Base-by-base conservation (phyloP, 148 eudicot genomes). In the Chenopodium berlandieri region DNA sequence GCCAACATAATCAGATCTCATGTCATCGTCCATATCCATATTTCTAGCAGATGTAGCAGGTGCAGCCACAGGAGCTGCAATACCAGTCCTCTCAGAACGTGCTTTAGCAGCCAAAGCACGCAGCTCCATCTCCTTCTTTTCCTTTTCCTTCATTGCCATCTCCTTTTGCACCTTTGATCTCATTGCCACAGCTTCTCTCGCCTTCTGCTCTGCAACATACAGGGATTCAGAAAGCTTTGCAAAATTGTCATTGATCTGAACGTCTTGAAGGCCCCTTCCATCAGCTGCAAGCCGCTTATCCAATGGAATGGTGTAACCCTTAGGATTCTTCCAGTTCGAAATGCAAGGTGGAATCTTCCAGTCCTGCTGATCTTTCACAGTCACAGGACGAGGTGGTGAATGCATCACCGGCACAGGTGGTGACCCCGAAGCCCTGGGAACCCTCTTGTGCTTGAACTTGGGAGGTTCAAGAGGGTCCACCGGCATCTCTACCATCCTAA, bases 261-360 rank as follows among this genome's bases (percentile, higher is more conserved):
- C 94, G 62, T 93, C 94, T 56, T 93, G 94, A 64, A 91, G 91
- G 46, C 97, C 94, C 81, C 97, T 91, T 69, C 98, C 98, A 88
- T 94, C 98, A 1, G 94, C 98, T 12, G 97, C 95, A 74, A 94
- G 82, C 37, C 98, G 91, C 84, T 91, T 94, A 75, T 94, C 97
- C 19, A 94, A 88, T 4, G 98, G 98, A 69, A 94, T 94, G 0
- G 97, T 91, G 74, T 92, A 94, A 74, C 97, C 98, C 84, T 94
- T 94, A 0, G 98, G 94, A 66, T 91, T 94, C 89, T 94, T 94
- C 98, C 97, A 94, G 82, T 94, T 94, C 0, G 98, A 94, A 75
- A 92, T 91, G 66, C 98, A 94, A 22, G 98, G 98, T 7, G 97
- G 98, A 32, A 94, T 91, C 60, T 94, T 94, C 97, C 98, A 92